phyloP scores from a whole-genome alignment of 106 monocot genomes.

The Allium sativum region DNA sequence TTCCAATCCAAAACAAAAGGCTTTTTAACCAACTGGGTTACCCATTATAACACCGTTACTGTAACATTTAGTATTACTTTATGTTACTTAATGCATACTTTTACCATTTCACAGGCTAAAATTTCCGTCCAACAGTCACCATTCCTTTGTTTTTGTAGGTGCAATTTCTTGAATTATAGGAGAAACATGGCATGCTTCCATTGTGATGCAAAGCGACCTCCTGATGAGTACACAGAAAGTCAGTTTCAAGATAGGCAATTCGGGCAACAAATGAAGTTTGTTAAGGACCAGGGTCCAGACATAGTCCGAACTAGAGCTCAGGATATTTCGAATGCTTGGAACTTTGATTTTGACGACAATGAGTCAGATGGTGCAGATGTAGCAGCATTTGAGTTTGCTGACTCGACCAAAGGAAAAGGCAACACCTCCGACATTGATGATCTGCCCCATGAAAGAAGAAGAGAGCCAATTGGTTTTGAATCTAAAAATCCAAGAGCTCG shows the following conservation, averaged over 20 bases:
- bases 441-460: constrained; percentile 16
- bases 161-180: constrained; percentile 96
- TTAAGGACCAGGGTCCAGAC: constrained; percentile 7
- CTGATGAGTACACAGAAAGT: constrained; percentile 65
- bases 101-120: not conserved
- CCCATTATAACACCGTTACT: too few species aligned
- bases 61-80: too few species aligned
- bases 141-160: constrained; percentile 25
- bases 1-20: too few species aligned
- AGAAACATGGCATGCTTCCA: constrained; percentile 97
- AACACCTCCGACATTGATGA: constrained; percentile 10
- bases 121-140: not conserved
- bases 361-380: constrained; percentile 99
- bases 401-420: constrained; percentile 31
- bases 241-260: constrained; percentile 31
- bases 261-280: constrained; percentile 13
- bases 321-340: constrained; percentile 80
- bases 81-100: too few species aligned
- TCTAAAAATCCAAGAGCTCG: constrained; percentile 2
- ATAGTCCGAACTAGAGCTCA: constrained; percentile 6
- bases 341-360: constrained; percentile 98
- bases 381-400: constrained; percentile 97
- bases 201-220: constrained; percentile 84
- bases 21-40: too few species aligned
- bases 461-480: not conserved